Base-by-base conservation (phyloP, 176 grass and related monocot genomes). In the Dendrocalamus sinicus region DNA sequence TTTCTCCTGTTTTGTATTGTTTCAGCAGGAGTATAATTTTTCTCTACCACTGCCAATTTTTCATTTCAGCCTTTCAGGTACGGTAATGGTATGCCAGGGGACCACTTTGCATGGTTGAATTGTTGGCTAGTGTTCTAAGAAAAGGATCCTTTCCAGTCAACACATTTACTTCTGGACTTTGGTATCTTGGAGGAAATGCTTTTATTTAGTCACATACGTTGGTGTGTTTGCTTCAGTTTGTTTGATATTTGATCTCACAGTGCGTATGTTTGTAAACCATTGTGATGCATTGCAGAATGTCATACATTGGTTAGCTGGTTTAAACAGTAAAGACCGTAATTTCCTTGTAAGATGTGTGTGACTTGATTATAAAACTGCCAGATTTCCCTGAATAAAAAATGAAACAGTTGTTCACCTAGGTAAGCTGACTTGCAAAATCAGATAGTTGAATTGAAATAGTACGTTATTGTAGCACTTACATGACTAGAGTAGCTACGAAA, bases 1-100 rank as follows among this genome's bases (percentile, higher is more conserved):
- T 67, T 71, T 89, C 72, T 72, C 40, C 41, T 86, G 54, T 51
- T 30, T 51, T 86, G 54, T 51, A 30, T 51, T 81, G 77, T 81
- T 7, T 75, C 61, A 84, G 75, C 75, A 48, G 43, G 50, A 46
- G 47, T 48, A 55, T 73, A n/a, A 23, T 32, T 32, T 73, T 37
- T 37, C 19, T 45, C 47, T 22, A 67, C 12, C 70, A 51, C 41
- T 75, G 52, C 77, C 79, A 53, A 43, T 77, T 78, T 26, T 48
- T 78, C 47, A 70, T 13, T 64, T 64, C 72, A 82, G 88, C 71
- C 35, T 86, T 85, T 43, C 28, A 85, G 62, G 51, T 28, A 22
- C 15, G 9, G 64, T 79, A 48, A n/a, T 28, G 14, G 46, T 64
- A 24, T 39, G 51, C 26, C 13, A 14, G 30, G 23, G 83, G 79